phyloP scores from a whole-genome alignment of 805 yeast genomes.

The Diddensiella santjacobensis region DNA sequence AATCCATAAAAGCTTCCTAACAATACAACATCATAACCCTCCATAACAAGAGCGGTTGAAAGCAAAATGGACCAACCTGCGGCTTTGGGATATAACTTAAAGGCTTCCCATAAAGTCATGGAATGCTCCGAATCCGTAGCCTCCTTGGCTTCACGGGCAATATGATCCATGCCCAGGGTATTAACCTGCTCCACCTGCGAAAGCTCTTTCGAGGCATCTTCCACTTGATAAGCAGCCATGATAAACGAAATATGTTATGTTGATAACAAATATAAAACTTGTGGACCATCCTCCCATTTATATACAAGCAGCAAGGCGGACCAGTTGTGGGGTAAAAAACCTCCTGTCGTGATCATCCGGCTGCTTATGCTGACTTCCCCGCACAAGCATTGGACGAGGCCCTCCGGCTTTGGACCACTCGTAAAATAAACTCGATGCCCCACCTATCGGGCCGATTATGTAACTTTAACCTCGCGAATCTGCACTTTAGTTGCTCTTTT shows the following conservation, averaged over 20 bases:
- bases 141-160: slow-evolving; percentile 8
- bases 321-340: too few species aligned
- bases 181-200: background rate
- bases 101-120: slow-evolving; percentile 15
- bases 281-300: too few species aligned
- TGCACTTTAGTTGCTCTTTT: too few species aligned
- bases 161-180: background rate
- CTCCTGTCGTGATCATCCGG: too few species aligned
- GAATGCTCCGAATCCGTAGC: slow-evolving; percentile 14
- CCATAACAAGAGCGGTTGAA: slow-evolving; percentile 45
- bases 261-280: too few species aligned
- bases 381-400: too few species aligned
- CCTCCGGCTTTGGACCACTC: too few species aligned
- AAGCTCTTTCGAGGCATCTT: background rate
- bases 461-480: background rate
- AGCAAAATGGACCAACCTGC: slow-evolving; percentile 44
- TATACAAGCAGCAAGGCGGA: too few species aligned
- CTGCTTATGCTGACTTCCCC: too few species aligned
- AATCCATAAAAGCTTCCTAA: slow-evolving; percentile 43
- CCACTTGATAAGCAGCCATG: background rate
- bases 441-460: background rate
- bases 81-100: slow-evolving; percentile 40
- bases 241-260: too few species aligned
- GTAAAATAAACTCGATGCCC: too few species aligned
- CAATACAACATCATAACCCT: slow-evolving; percentile 45